Percentiles rank a stretch among this genome's conserved stretches.
phyloP scores from a whole-genome alignment of 2,329 filamentous ascomycete genomes.

The Nemania sp. region DNA sequence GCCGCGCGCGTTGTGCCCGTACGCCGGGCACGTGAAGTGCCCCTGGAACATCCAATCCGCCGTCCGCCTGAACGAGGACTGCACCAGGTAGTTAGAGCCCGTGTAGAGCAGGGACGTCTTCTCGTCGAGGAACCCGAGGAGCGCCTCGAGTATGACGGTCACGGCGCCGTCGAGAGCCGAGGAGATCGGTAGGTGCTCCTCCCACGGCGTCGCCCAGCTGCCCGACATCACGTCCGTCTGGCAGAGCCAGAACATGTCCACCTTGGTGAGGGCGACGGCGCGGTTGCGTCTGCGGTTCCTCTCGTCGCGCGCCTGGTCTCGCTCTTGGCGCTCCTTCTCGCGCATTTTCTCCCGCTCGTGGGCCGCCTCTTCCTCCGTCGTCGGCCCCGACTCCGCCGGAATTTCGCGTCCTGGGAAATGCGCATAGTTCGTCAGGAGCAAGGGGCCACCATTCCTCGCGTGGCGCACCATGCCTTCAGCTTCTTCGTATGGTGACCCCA shows the following conservation, averaged over 20 bases:
- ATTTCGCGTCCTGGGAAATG: constrained; percentile 1
- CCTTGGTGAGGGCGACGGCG: constrained; percentile 3
- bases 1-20: constrained; percentile 14
- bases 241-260: constrained; percentile 17
- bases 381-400: neutral
- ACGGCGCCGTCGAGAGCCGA: constrained; percentile 12
- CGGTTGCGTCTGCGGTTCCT: constrained; percentile 9
- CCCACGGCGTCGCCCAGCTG: constrained; percentile 13
- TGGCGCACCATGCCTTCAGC: neutral
- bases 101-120: neutral
- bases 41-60: constrained; percentile 3
- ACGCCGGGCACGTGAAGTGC: constrained; percentile 4
- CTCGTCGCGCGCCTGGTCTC: constrained; percentile 9
- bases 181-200: neutral
- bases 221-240: constrained; percentile 6
- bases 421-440: constrained; percentile 11
- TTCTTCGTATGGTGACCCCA: constrained; percentile 16
- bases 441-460: neutral
- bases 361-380: constrained; percentile 8
- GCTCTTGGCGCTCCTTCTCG: constrained; percentile 8
- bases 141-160: constrained; percentile 10
- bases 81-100: no score
- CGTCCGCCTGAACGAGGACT: neutral
- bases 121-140: constrained; percentile 12
- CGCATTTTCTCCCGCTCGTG: constrained; percentile 9